Base-by-base conservation (phyloP, 306 rosid genomes). In the Acacia melanoxylon region DNA sequence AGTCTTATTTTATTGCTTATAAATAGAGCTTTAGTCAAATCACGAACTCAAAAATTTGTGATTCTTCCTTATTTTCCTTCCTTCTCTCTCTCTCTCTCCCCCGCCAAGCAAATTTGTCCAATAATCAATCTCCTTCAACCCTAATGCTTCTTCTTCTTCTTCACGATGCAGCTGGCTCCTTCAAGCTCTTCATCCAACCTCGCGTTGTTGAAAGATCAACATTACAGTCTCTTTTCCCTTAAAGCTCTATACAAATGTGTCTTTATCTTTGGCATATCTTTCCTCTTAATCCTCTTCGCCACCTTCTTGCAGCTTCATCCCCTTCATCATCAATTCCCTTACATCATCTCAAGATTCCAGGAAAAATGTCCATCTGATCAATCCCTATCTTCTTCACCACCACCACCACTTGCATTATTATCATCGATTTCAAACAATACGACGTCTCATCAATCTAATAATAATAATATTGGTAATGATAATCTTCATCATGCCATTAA, bases 241-340 rank as follows among this genome's bases (percentile, higher is more conserved):
- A 83, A 54, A 77, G 58, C 59, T 35, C 13, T 82, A 1, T 63
- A 65, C 85, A 87, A 82, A 76, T 73, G 74, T 54, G 33, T 88
- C 9, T 72, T 84, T 19, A 33, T 86, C 54, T 84, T 69, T 20
- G 81, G 86, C 16, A 40, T 83, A 8, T 19, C 80, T n/a, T 56
- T 86, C 11, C 73, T 86, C 62, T 29, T 74, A 12, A 15, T 85
- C n/a, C 10, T 87, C 15, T 88, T 82, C 71, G 78, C 78, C 71
- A 80, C 82, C 15, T 67, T 77, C 63, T 45, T 84, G 33, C 66
- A 59, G 66, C 24, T 80, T 27, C 25, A 63, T 20, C 19, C 72
- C 54, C 61, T 69, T 3, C 63, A 82, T 25, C 29, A 80, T 72
- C 83, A 78, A 84, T 74, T 86, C 48, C 79, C 78, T 6, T 59